phyloP scores from a whole-genome alignment of 2,329 filamentous ascomycete genomes.

The Laburnicola sp. region DNA sequence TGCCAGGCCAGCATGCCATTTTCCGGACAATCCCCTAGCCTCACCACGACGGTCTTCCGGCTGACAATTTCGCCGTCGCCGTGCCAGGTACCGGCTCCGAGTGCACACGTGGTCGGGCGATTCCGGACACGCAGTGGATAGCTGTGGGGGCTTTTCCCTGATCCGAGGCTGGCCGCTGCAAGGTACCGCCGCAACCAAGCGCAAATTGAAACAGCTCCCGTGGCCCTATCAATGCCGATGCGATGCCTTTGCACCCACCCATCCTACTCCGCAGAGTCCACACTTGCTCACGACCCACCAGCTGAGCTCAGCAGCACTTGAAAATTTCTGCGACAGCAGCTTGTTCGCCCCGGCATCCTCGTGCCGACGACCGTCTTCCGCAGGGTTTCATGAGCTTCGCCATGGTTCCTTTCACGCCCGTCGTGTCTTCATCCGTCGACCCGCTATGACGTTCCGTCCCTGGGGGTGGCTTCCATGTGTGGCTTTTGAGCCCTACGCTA shows the following conservation, averaged over 20 bases:
- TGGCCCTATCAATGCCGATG: constrained; percentile 1
- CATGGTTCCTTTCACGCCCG: neutral
- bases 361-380: neutral
- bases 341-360: neutral
- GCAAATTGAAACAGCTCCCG: constrained; percentile 2
- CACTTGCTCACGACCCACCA: neutral
- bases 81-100: constrained; percentile 13
- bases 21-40: constrained; percentile 13
- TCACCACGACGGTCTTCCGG: neutral
- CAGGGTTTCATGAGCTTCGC: no score
- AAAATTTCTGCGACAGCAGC: neutral
- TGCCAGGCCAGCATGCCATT: constrained; percentile 24
- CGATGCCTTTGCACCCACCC: neutral
- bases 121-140: constrained; percentile 19
- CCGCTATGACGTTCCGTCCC: neutral
- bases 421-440: neutral
- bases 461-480: neutral
- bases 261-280: neutral
- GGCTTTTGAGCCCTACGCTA: neutral
- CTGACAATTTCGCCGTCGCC: constrained; percentile 25
- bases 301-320: neutral
- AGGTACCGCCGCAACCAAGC: constrained; percentile 12
- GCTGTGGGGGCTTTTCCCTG: neutral
- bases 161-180: constrained; percentile 9
- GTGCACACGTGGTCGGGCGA: constrained; percentile 28